Evolutionary conservation across 2,329 filamentous ascomycete genomes (phyloP).

Genomic region (Aspergillus versicolor): DNA sequence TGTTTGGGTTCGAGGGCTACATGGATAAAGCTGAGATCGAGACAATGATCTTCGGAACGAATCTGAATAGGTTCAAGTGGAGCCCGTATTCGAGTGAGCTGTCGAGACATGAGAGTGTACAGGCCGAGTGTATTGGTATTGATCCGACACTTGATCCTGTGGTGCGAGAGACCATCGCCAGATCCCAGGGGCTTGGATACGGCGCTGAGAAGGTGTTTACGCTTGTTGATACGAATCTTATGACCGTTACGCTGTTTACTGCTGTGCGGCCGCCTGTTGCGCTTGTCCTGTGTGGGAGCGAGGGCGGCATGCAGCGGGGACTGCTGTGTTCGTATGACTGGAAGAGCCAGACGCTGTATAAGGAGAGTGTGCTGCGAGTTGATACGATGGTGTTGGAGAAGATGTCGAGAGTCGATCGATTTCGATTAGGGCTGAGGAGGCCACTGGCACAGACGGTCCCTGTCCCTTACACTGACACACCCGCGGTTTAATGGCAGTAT

Average conservation of each 20-base stretch:
- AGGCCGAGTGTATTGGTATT: not conserved
- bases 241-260: conserved; percentile 45
- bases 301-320: conserved; percentile 49
- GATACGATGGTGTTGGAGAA: conserved; percentile 38
- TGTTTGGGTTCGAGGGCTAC: conserved; percentile 47
- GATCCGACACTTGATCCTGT: not conserved
- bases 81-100: conserved; percentile 15
- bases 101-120: not conserved
- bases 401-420: conserved; percentile 31
- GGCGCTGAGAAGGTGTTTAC: conserved; percentile 30
- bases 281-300: conserved; percentile 45
- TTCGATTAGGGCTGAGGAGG: conserved; percentile 31
- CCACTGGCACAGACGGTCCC: not conserved
- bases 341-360: conserved; percentile 40
- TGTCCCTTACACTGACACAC: not conserved
- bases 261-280: conserved; percentile 42
- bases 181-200: not conserved
- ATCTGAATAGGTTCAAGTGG: conserved; percentile 38
- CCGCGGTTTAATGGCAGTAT: too few relatives aligned
- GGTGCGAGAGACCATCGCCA: not conserved
- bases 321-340: conserved; percentile 49
- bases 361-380: conserved; percentile 47
- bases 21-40: conserved; percentile 41
- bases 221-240: conserved; percentile 43
- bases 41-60: conserved; percentile 38